Base-by-base conservation (phyloP, 345 rosid species). In the Syzygium aqueum region DNA sequence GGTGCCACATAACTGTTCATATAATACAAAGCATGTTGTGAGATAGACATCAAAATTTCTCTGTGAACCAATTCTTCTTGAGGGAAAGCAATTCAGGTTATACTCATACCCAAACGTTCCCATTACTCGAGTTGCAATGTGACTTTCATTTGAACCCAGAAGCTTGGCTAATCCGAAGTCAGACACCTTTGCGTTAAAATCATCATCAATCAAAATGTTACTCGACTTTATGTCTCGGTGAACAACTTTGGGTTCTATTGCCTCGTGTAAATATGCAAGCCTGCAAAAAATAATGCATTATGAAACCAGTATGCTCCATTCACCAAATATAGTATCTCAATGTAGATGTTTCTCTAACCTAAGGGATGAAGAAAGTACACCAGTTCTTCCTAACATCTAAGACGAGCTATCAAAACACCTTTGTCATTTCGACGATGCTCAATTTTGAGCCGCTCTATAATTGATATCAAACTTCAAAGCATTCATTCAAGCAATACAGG, bases 111-210 rank as follows among this genome's bases (percentile, higher is more conserved):
- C 99, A 90, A 97, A 95, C 83, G 99, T 97, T 77, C 99, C 99
- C 99, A 97, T 97, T 73, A 97, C 99, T 92, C 99, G 92, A 57
- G 99, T 96, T 16, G 98, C 94, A 88, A 97, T 93, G 90, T 96
- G 99, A 91, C 98, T 97, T 90, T 97, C 97, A 77, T 95, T 94
- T 1, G 99, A 92, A 87, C 84, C 99, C 89, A 97, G 88, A 88
- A 97, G 97, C 93, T 97, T 97, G 85, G 99, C 99, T 90, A 97
- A 87, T 52, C 99, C 99, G 90, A 97, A 97, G 93, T 97, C 99
- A 87, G 99, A 96, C 89, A 97, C 96, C 92, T 97, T 97, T 83
- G 95, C 94, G 87, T 95, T 96, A 86, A 94, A 96, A 67, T 94
- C 95, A 84, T 91, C 94, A 87, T 97, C 98, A 87, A 97, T 95